These are phyloP conservation scores for Populus davidiana DNA, from an alignment of 345 rosid species.

Conservation along the genomic window DNA sequence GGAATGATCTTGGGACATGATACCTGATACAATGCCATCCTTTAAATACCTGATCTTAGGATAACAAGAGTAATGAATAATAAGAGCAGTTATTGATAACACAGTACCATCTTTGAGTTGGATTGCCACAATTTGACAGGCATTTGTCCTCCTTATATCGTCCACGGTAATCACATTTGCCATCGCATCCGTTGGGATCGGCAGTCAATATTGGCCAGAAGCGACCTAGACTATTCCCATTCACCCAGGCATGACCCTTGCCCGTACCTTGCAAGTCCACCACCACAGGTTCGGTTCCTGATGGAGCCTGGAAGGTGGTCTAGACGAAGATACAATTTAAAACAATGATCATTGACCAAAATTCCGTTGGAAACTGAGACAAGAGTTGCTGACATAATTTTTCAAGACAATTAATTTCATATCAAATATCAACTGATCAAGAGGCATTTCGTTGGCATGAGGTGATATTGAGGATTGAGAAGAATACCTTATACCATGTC, in stretches of 20 bases:
- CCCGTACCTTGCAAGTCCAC: slow-evolving; percentile 23
- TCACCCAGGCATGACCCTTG: slow-evolving; percentile 21
- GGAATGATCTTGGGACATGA: slow-evolving; percentile 14
- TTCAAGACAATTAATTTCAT: too few relatives aligned
- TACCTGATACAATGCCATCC: not conserved
- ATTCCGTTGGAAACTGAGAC: too few relatives aligned
- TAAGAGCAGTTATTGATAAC: too few relatives aligned
- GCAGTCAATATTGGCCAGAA: slow-evolving; percentile 6
- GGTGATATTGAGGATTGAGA: not conserved
- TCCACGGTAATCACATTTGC: slow-evolving; percentile 15
- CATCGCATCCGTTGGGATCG: not conserved
- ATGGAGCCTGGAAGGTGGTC: slow-evolving; percentile 14
- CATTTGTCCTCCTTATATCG: not conserved
- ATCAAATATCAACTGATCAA: not conserved
- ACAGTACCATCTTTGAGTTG: slow-evolving; percentile 12
- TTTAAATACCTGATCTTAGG: too few relatives aligned
- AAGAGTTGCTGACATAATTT: too few relatives aligned
- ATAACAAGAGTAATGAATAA: too few relatives aligned
- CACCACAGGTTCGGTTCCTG: slow-evolving; percentile 20
- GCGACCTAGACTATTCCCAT: slow-evolving; percentile 11
- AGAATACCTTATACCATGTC: slow-evolving; percentile 25
- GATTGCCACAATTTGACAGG: slow-evolving; percentile 4
- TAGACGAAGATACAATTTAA: not conserved
- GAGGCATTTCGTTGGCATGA: not conserved
- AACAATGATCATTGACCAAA: too few relatives aligned